Percentiles rank a stretch among this genome's conserved stretches.
These are phyloP conservation scores for Debaryomyces robertsiae DNA, from an alignment of 1,139 yeast species.

Conservation along the genomic window DNA sequence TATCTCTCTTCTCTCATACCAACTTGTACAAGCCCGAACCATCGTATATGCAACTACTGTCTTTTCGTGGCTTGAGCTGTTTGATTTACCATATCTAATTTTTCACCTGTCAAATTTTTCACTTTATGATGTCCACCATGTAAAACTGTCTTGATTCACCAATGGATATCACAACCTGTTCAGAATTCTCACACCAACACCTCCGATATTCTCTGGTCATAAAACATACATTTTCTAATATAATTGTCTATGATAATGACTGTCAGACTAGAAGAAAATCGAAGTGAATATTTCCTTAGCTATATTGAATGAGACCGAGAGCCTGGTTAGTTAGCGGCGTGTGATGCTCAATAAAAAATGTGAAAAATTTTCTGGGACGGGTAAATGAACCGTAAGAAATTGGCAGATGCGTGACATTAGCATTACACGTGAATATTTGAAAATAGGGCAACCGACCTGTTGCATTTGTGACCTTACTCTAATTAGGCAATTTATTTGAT, in stretches of 20 bases:
- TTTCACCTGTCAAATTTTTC: conserved; percentile 2
- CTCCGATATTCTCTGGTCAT: background rate
- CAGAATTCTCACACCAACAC: conserved; percentile 2
- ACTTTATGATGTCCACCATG: too few species aligned
- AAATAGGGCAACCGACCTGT: conserved; percentile 2
- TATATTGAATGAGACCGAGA: conserved; percentile 5
- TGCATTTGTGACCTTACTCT: conserved; percentile 3
- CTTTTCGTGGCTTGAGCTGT: too few species aligned
- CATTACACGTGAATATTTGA: background rate
- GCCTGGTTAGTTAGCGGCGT: conserved; percentile 3
- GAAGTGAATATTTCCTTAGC: conserved; percentile 5
- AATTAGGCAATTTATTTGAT: conserved; percentile 3
- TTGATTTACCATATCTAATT: too few species aligned
- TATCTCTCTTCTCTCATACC: too few species aligned
- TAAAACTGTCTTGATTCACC: background rate
- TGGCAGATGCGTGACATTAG: background rate
- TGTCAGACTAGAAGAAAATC: conserved; percentile 7
- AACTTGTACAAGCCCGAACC: too few species aligned
- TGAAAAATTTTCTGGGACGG: background rate
- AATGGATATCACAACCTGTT: background rate
- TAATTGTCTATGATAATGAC: conserved; percentile 8
- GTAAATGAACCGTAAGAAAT: conserved; percentile 1
- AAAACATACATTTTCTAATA: conserved; percentile 7
- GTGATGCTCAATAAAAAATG: conserved; percentile 4
- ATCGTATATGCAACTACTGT: too few species aligned